Conservation (phyloP, 2,329 filamentous ascomycete species). For the Neophaeococcomyces mojaviensis region DNA sequence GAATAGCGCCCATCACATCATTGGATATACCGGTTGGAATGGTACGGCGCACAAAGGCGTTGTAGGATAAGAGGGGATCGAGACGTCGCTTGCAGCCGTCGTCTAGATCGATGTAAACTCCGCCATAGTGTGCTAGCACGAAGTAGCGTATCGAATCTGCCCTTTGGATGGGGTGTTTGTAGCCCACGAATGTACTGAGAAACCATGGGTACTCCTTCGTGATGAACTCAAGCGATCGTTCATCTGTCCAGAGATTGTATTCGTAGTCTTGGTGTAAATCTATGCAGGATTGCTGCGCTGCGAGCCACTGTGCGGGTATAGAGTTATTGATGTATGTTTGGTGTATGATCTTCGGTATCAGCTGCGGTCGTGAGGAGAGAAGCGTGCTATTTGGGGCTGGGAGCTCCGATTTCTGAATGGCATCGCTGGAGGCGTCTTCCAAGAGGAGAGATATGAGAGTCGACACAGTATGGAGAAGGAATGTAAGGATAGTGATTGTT, state of each 20-base stretch:
- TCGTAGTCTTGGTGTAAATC: constrained; percentile 64
- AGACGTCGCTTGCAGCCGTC: constrained; percentile 62
- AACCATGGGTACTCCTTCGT: constrained; percentile 70
- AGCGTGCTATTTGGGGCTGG: constrained; percentile 56
- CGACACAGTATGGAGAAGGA: constrained; percentile 61
- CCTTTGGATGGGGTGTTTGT: constrained; percentile 67
- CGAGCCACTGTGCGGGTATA: constrained; percentile 59
- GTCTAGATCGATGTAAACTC: constrained; percentile 75
- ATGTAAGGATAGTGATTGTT: constrained; percentile 56
- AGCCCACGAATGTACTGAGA: constrained; percentile 64
- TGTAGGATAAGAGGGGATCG: constrained; percentile 61
- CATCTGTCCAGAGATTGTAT: constrained; percentile 73
- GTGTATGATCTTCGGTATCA: constrained; percentile 71
- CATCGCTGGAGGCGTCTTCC: constrained; percentile 59
- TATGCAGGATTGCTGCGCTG: constrained; percentile 58
- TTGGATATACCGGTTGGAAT: constrained; percentile 72
- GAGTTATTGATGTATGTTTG: constrained; percentile 67
- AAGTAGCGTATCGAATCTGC: constrained; percentile 77
- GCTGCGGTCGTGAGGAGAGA: constrained; percentile 48
- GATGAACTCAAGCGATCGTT: constrained; percentile 63
- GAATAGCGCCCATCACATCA: constrained; percentile 68
- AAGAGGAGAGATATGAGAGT: constrained; percentile 64
- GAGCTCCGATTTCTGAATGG: constrained; percentile 59
- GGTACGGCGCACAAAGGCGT: constrained; percentile 64
- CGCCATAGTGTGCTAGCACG: constrained; percentile 66